These are phyloP conservation scores for Cornus controversa DNA, from an alignment of 148 eudicot species.

Conservation along the genomic window DNA sequence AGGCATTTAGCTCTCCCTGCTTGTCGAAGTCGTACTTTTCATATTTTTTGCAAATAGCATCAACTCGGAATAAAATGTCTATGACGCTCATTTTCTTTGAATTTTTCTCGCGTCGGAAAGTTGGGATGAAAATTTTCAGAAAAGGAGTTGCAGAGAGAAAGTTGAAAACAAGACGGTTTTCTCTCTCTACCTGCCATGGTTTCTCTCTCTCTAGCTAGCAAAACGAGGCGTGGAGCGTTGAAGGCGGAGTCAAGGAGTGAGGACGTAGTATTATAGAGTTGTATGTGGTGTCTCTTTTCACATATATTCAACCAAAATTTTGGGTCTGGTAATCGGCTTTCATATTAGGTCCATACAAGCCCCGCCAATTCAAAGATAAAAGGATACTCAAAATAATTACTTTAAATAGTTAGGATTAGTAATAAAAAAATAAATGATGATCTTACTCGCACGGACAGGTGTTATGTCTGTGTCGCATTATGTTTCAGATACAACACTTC, in stretches of 20 bases:
- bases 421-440: too few species aligned
- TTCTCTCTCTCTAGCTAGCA: background rate
- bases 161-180: background rate
- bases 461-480: too few species aligned
- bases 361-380: too few species aligned
- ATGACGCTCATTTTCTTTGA: slow-evolving; percentile 56
- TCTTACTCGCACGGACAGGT: too few species aligned
- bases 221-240: slow-evolving; percentile 11
- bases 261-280: too few species aligned
- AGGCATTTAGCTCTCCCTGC: slow-evolving; percentile 58
- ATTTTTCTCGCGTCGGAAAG: background rate
- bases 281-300: too few species aligned
- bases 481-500: too few species aligned
- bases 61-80: slow-evolving; percentile 77
- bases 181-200: background rate
- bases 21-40: slow-evolving; percentile 84
- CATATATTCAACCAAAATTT: too few species aligned
- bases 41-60: slow-evolving; percentile 86
- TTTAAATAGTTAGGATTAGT: too few species aligned
- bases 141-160: background rate
- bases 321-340: too few species aligned
- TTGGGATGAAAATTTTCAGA: background rate
- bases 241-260: background rate
- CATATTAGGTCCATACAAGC: too few species aligned
- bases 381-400: too few species aligned